Conservation (phyloP, 2,329 filamentous ascomycete genomes). For the Cladophialophora bantiana region DNA sequence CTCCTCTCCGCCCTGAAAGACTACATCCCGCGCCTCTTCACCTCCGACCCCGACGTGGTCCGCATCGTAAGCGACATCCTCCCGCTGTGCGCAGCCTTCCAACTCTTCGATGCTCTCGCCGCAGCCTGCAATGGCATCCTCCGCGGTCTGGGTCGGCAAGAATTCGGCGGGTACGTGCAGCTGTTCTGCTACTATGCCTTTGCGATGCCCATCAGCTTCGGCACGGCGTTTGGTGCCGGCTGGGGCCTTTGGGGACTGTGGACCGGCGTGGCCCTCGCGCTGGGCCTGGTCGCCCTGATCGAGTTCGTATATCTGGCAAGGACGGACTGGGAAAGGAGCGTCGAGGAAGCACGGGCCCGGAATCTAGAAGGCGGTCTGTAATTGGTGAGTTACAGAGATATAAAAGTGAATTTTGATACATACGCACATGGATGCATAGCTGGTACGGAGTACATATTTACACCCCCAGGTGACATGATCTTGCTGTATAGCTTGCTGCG, state of each 20-base stretch:
- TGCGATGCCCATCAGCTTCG: slow-evolving; percentile 83
- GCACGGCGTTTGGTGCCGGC: slow-evolving; percentile 74
- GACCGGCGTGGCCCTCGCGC: slow-evolving; percentile 76
- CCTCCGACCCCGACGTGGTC: slow-evolving; percentile 74
- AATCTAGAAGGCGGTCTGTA: slow-evolving; percentile 52
- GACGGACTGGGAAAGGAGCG: slow-evolving; percentile 65
- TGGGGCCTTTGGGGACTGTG: slow-evolving; percentile 85
- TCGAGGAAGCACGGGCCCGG: slow-evolving; percentile 65
- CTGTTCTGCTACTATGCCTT: slow-evolving; percentile 85
- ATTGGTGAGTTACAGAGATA: background rate
- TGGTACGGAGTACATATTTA: background rate
- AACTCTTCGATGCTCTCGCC: slow-evolving; percentile 83
- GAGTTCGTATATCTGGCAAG: slow-evolving; percentile 64
- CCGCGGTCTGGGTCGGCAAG: slow-evolving; percentile 84
- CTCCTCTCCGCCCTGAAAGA: slow-evolving; percentile 73
- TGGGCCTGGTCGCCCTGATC: slow-evolving; percentile 63
- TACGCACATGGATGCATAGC: background rate
- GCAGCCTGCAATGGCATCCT: slow-evolving; percentile 83
- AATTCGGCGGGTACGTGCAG: slow-evolving; percentile 88
- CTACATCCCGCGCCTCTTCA: slow-evolving; percentile 79
- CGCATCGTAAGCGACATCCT: slow-evolving; percentile 72
- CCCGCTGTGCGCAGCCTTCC: slow-evolving; percentile 84
- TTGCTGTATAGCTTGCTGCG: background rate
- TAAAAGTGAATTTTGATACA: background rate
- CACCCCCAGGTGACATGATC: background rate